A percentile compares a stretch with the other conserved stretches of the same genome.
Evolutionary conservation across 2,329 filamentous ascomycete genomes (phyloP).

Genomic region (Cladosporium sp.): DNA sequence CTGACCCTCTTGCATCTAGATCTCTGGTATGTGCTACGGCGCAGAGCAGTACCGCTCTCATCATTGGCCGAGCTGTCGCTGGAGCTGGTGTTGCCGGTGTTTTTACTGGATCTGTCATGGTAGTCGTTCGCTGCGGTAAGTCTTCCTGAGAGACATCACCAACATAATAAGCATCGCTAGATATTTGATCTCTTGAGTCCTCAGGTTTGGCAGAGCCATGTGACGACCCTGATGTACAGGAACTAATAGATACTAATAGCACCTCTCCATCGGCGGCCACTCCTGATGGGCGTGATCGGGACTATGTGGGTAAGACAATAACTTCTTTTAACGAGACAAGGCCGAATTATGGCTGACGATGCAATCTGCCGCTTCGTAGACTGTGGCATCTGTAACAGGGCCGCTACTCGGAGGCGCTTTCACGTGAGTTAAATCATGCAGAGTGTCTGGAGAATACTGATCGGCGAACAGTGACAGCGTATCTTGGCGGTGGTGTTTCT

Average conservation of each 20-base stretch:
- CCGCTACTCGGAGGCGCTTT: conserved; percentile 45
- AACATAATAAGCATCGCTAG: too few species aligned
- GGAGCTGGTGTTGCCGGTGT: not conserved
- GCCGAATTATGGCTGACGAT: too few species aligned
- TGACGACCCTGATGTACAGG: too few species aligned
- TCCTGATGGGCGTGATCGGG: conserved; percentile 52
- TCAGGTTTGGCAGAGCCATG: too few species aligned
- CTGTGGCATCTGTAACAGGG: conserved; percentile 50
- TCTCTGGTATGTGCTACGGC: not conserved
- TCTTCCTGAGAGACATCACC: not conserved
- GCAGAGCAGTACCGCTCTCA: not conserved
- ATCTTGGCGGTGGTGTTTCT: not conserved
- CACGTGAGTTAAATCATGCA: not conserved
- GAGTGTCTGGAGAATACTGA: not conserved
- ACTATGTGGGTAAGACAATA: conserved; percentile 41
- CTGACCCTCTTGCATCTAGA: not conserved
- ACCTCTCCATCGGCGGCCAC: conserved; percentile 45
- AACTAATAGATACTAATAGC: not conserved
- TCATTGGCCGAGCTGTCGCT: not conserved
- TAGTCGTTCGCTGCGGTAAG: not conserved
- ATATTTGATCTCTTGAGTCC: too few species aligned
- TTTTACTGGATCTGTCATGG: not conserved
- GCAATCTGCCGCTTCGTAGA: conserved; percentile 19
- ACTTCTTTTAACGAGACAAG: too few species aligned
- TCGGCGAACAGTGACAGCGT: not conserved